phyloP scores from a whole-genome alignment of 306 rosid genomes.

The Sicyos edulis region DNA sequence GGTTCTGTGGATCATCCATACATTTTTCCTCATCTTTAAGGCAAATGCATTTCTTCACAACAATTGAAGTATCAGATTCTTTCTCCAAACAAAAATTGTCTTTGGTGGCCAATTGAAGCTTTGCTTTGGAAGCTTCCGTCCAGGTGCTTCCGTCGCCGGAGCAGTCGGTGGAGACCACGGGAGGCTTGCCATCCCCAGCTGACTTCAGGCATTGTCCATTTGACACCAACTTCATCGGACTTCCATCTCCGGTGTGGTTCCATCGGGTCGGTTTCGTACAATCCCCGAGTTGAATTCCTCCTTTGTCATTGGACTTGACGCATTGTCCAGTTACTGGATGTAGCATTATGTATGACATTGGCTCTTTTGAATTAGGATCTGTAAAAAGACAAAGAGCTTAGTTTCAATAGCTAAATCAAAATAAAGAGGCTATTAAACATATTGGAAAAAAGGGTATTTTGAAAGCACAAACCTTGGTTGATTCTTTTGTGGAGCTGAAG shows the following conservation, averaged over 20 bases:
- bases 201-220: constrained; percentile 30
- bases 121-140: constrained; percentile 27
- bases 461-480: constrained; percentile 25
- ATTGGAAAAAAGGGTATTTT: too few species aligned
- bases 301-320: constrained; percentile 16
- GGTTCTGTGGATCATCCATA: constrained; percentile 32
- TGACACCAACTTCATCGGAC: constrained; percentile 25
- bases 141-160: constrained; percentile 31
- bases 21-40: constrained; percentile 29
- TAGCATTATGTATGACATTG: constrained; percentile 30
- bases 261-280: constrained; percentile 29
- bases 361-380: constrained; percentile 35
- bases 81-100: constrained; percentile 29
- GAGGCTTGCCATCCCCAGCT: constrained; percentile 28
- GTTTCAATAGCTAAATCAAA: too few species aligned
- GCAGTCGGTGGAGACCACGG: constrained; percentile 27
- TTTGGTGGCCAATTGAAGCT: constrained; percentile 43
- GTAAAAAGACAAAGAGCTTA: too few species aligned
- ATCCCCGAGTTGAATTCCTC: constrained; percentile 30
- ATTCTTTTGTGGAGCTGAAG: constrained; percentile 33
- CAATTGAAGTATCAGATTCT: constrained; percentile 26
- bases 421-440: too few species aligned
- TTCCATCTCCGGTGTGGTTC: constrained; percentile 30
- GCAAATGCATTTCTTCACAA: constrained; percentile 39
- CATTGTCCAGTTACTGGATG: constrained; percentile 38